Conservation (phyloP, 129 eudicot genomes). For the Escallonia rubra region DNA sequence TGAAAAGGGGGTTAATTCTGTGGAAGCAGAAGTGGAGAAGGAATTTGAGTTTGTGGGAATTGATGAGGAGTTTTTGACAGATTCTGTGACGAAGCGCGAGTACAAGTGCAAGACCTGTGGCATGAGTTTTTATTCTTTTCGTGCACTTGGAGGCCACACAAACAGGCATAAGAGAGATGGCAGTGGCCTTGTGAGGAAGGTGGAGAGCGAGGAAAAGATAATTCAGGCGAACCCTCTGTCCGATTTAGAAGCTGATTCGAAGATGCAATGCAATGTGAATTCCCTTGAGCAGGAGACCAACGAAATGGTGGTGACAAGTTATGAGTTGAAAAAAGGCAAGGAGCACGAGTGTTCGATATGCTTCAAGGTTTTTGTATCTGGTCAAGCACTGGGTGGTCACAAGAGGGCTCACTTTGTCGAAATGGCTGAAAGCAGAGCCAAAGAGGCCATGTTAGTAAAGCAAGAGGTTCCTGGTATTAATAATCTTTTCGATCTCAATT, state of each 20-base stretch:
- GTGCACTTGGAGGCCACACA: no score
- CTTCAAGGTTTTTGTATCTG: slow-evolving; percentile 50
- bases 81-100: background rate
- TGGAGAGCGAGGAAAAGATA: no score
- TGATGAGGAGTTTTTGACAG: slow-evolving; percentile 15
- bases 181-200: background rate
- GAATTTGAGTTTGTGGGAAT: slow-evolving; percentile 12
- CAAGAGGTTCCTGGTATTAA: slow-evolving; percentile 15
- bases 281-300: slow-evolving; percentile 1
- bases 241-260: slow-evolving; percentile 5
- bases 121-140: no score
- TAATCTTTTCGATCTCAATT: slow-evolving; percentile 34
- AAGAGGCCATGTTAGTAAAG: slow-evolving; percentile 4
- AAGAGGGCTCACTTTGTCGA: slow-evolving; percentile 50
- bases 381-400: slow-evolving; percentile 66
- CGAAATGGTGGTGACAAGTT: background rate
- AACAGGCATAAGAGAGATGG: slow-evolving; percentile 1
- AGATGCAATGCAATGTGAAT: slow-evolving; percentile 4
- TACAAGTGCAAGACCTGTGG: no score
- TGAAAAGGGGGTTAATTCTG: slow-evolving; percentile 15
- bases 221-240: background rate
- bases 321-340: slow-evolving; percentile 27
- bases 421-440: slow-evolving; percentile 24
- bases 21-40: slow-evolving; percentile 19
- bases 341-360: slow-evolving; percentile 41